A percentile compares a stretch with the other conserved stretches of the same genome.
phyloP scores from a whole-genome alignment of 2,329 filamentous ascomycete genomes.

The Lasiodiplodia sp. region DNA sequence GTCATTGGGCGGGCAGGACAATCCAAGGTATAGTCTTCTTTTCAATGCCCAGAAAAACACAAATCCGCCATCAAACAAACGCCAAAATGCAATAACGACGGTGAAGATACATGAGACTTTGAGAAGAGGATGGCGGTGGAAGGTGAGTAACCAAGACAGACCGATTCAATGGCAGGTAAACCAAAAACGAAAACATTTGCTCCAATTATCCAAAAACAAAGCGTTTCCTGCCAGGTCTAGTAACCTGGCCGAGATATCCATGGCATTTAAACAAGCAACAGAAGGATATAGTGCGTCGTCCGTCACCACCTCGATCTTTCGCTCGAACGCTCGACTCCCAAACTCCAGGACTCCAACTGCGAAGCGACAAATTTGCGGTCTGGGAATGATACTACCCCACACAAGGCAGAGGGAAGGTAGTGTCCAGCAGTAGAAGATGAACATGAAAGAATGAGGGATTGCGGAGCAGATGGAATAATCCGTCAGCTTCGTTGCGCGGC shows the following conservation, averaged over 20 bases:
- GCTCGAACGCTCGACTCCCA: slow-evolving; percentile 7
- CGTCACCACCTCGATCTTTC: not conserved
- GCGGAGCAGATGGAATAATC: not conserved
- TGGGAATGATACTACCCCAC: not conserved
- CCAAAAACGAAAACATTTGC: not conserved
- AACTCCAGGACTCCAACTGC: slow-evolving; percentile 9
- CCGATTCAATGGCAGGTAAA: not conserved
- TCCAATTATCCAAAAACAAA: slow-evolving; percentile 11
- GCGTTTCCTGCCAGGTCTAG: not conserved
- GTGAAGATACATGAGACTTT: not conserved
- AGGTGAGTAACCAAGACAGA: not conserved
- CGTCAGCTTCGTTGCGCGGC: not conserved
- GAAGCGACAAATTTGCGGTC: not conserved
- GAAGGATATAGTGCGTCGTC: slow-evolving; percentile 17
- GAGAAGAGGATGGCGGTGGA: not conserved
- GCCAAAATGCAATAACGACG: slow-evolving; percentile 7
- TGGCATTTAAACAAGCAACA: not conserved
- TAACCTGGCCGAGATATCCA: not conserved
- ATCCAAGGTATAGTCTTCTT: slow-evolving; percentile 4
- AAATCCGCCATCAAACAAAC: not conserved
- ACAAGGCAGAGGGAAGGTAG: not conserved
- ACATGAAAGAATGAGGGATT: not conserved
- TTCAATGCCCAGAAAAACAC: not conserved
- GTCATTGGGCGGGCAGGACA: slow-evolving; percentile 15
- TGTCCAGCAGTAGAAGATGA: not conserved